These are phyloP conservation scores for Colletotrichum phormii DNA, from an alignment of 2,329 filamentous ascomycete genomes.

Conservation along the genomic window DNA sequence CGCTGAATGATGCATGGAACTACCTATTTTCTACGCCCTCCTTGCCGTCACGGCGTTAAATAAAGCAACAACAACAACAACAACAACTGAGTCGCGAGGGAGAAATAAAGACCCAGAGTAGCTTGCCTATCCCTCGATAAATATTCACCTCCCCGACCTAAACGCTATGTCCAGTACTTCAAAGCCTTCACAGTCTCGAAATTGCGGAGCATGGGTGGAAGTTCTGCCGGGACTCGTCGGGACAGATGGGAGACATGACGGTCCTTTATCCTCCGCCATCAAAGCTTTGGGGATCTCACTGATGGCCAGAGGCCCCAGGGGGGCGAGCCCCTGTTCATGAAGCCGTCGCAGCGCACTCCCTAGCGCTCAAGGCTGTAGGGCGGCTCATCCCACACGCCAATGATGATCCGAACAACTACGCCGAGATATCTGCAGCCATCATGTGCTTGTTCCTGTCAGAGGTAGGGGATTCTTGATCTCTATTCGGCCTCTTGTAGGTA, in stretches of 20 bases:
- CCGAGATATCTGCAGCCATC: constrained; percentile 45
- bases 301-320: constrained; percentile 38
- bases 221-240: constrained; percentile 47
- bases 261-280: constrained; percentile 45
- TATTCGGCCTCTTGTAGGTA: not conserved
- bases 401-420: constrained; percentile 18
- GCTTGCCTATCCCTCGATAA: no score
- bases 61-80: no score
- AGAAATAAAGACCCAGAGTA: no score
- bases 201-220: constrained; percentile 55
- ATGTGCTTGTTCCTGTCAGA: constrained; percentile 51
- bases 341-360: constrained; percentile 44
- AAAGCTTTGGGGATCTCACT: constrained; percentile 48
- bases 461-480: constrained; percentile 5
- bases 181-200: constrained; percentile 45
- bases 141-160: no score
- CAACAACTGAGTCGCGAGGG: no score
- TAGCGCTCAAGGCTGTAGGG: constrained; percentile 45
- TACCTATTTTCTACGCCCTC: no score
- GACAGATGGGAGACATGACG: constrained; percentile 22
- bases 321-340: constrained; percentile 40
- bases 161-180: no score
- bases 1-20: no score
- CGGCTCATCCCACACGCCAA: constrained; percentile 34
- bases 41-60: no score